phyloP scores from a whole-genome alignment of 129 eudicot genomes.

The Lactuca sativa region DNA sequence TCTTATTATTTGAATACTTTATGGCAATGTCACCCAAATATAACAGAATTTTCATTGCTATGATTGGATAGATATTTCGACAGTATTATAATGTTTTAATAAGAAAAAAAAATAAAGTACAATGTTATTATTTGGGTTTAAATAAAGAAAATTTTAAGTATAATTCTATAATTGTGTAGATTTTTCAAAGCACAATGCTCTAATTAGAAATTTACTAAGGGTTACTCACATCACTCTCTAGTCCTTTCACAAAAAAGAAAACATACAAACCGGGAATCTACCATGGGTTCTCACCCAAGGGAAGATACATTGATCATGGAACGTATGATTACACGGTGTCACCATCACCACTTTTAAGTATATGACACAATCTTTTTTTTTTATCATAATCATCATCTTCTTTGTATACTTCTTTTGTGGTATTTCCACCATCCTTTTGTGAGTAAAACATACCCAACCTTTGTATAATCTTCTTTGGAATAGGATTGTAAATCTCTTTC shows the following conservation, averaged over 20 bases:
- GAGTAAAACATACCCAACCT: constrained; percentile 37
- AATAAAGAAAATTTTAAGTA: no score
- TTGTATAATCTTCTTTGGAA: constrained; percentile 34
- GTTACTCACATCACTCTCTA: no score
- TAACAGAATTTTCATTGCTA: no score
- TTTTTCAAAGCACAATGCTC: no score
- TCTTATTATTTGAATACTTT: not conserved
- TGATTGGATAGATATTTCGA: no score
- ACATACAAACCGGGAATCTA: constrained; percentile 70
- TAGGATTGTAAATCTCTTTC: constrained; percentile 68
- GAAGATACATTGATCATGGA: constrained; percentile 77
- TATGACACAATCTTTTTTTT: constrained; percentile 65
- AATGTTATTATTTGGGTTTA: no score
- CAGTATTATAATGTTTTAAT: no score
- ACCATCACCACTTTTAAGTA: constrained; percentile 63
- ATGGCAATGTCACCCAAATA: no score
- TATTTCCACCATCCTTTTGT: constrained; percentile 23
- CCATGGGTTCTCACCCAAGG: constrained; percentile 79
- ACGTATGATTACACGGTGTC: constrained; percentile 82
- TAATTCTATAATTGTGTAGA: no score
- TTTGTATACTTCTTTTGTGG: not conserved
- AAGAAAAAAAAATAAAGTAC: no score
- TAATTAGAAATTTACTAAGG: not conserved
- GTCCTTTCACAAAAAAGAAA: constrained; percentile 26
- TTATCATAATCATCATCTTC: constrained; percentile 38